These are phyloP conservation scores for Penicillium decumbens DNA, from an alignment of 2,329 filamentous ascomycete species.

Conservation along the genomic window DNA sequence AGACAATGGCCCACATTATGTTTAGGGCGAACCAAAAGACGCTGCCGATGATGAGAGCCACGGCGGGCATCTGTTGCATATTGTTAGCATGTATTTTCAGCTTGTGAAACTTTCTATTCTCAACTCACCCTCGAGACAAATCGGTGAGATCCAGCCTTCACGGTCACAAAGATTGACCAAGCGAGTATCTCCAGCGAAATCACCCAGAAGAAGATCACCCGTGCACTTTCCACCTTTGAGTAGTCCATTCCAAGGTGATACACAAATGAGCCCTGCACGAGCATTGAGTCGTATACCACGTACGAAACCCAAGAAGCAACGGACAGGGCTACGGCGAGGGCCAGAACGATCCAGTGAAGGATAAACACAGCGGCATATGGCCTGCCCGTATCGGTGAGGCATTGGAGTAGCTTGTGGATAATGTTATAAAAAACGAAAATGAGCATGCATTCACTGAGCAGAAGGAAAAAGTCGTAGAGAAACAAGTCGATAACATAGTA, in stretches of 20 bases:
- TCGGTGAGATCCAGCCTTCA: slow-evolving; percentile 12
- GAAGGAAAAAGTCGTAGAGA: slow-evolving; percentile 17
- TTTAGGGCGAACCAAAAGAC: slow-evolving; percentile 19
- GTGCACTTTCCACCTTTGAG: slow-evolving; percentile 7
- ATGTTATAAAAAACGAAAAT: slow-evolving; percentile 22
- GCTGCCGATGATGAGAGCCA: slow-evolving; percentile 11
- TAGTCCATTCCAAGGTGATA: background rate
- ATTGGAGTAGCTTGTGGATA: slow-evolving; percentile 17
- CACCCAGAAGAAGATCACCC: slow-evolving; percentile 16
- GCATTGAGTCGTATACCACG: slow-evolving; percentile 6
- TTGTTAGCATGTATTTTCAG: background rate
- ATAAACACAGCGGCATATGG: slow-evolving; percentile 9
- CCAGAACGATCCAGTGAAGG: slow-evolving; percentile 18
- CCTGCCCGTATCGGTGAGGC: slow-evolving; percentile 14
- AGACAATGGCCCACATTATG: slow-evolving; percentile 9
- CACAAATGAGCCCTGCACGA: background rate
- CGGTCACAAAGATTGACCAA: slow-evolving; percentile 17
- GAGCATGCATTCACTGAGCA: slow-evolving; percentile 11
- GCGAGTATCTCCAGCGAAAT: slow-evolving; percentile 21
- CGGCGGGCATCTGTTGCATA: slow-evolving; percentile 9
- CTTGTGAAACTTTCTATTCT: too few relatives aligned
- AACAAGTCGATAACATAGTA: slow-evolving; percentile 22
- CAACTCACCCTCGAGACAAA: slow-evolving; percentile 17
- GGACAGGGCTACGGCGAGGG: slow-evolving; percentile 7
- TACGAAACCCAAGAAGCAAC: slow-evolving; percentile 15